Percentiles rank a stretch among this genome's conserved stretches.
Conservation (phyloP, 768 basidiomycete species). For the Agaricus blazei region DNA sequence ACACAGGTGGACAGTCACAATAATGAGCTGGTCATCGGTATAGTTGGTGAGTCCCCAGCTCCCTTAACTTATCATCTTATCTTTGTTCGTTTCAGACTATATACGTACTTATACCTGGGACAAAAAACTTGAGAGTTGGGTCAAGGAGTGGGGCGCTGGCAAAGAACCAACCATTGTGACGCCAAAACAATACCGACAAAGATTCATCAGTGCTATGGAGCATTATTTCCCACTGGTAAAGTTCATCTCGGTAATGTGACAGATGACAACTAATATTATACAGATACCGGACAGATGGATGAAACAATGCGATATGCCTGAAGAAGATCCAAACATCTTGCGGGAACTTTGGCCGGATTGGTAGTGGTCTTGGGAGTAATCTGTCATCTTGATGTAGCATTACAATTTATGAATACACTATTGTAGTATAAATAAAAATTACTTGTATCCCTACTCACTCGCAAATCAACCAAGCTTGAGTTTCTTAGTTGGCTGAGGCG, state of each 20-base stretch:
- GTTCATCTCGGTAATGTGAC: conserved; percentile 16
- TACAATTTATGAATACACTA: neutral
- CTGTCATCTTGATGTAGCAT: neutral
- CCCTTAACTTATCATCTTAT: neutral
- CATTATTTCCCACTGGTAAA: conserved; percentile 79
- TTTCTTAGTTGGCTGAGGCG: conserved; percentile 65
- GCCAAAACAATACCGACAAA: conserved; percentile 88
- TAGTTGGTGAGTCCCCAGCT: conserved; percentile 71
- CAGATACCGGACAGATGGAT: conserved; percentile 90
- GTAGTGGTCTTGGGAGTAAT: conserved; percentile 24
- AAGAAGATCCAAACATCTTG: conserved; percentile 61
- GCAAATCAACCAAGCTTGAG: conserved; percentile 46
- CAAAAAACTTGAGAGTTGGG: conserved; percentile 97
- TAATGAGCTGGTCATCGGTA: conserved; percentile 92
- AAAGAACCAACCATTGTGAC: conserved; percentile 96
- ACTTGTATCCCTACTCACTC: conserved; percentile 1
- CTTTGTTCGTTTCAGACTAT: conserved; percentile 55
- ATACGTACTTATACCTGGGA: conserved; percentile 98
- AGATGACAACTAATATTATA: conserved; percentile 5
- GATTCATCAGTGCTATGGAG: conserved; percentile 86
- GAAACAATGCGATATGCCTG: conserved; percentile 76
- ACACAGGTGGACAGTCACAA: conserved; percentile 76
- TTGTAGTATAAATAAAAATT: neutral
- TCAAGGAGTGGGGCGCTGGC: conserved; percentile 84
- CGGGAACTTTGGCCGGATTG: conserved; percentile 63